phyloP scores from a whole-genome alignment of 768 basidiomycete species.

The Mycena haematopus region DNA sequence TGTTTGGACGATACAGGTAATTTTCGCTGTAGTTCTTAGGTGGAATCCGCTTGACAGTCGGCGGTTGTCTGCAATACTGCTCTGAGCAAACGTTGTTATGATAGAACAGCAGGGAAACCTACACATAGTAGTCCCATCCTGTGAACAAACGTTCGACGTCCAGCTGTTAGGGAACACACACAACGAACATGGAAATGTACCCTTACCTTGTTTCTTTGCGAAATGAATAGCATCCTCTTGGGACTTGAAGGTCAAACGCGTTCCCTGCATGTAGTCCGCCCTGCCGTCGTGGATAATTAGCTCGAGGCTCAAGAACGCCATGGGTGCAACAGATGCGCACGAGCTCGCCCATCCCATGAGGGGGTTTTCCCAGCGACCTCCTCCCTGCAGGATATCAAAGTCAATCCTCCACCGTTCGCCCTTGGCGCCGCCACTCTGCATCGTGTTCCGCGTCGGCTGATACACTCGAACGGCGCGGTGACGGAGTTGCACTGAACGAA shows the following conservation, averaged over 20 bases:
- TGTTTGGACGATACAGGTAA: constrained; percentile 81
- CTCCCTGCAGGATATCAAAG: constrained; percentile 89
- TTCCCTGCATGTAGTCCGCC: constrained; percentile 96
- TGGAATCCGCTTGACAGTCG: constrained; percentile 69
- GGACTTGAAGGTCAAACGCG: constrained; percentile 79
- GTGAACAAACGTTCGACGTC: constrained; percentile 27
- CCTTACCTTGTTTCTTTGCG: constrained; percentile 92
- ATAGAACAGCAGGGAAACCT: constrained; percentile 49
- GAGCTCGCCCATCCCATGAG: constrained; percentile 97
- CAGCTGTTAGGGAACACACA: constrained; percentile 10
- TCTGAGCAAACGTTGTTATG: constrained; percentile 21
- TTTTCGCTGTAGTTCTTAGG: constrained; percentile 94
- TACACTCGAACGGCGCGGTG: constrained; percentile 91
- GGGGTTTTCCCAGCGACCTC: constrained; percentile 96
- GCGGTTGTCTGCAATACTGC: constrained; percentile 54
- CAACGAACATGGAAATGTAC: not conserved
- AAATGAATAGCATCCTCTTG: constrained; percentile 94
- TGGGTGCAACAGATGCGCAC: constrained; percentile 49
- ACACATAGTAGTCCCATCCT: constrained; percentile 96
- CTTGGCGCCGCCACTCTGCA: constrained; percentile 91
- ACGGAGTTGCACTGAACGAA: constrained; percentile 72
- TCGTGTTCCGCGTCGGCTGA: constrained; percentile 91
- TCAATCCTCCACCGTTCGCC: constrained; percentile 92
- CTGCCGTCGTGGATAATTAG: constrained; percentile 42
- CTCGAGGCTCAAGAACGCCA: constrained; percentile 7